Evolutionary conservation across 139 green algal genomes (phyloP).

Genomic region (Coccomyxa sp.): DNA sequence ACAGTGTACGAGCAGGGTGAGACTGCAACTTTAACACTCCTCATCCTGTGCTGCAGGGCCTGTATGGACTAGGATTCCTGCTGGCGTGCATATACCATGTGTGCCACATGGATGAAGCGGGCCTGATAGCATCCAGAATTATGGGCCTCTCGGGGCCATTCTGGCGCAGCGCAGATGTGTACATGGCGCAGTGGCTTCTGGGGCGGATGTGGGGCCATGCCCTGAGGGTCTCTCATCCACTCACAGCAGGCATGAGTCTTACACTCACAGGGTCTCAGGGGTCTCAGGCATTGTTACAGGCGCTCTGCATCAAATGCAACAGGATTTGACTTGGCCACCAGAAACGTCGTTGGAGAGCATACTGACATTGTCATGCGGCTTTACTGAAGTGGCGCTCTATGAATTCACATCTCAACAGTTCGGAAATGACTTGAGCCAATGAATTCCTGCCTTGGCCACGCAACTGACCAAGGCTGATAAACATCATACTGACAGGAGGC

Average conservation of each 20-base stretch:
- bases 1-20: no score
- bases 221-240: slow-evolving; percentile 2
- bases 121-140: slow-evolving; percentile 2
- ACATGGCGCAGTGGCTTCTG: slow-evolving; percentile 23
- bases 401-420: background rate
- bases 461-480: background rate
- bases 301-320: background rate
- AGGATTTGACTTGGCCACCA: background rate
- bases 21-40: no score
- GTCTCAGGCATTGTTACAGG: background rate
- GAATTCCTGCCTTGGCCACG: background rate
- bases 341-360: background rate
- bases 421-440: background rate
- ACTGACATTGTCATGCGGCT: background rate
- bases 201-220: slow-evolving; percentile 20
- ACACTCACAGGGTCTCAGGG: background rate
- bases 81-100: slow-evolving; percentile 18
- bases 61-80: no score
- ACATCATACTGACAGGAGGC: background rate
- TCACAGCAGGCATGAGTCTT: background rate
- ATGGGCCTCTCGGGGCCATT: slow-evolving; percentile 8
- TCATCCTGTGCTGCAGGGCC: no score
- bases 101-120: slow-evolving; percentile 13
- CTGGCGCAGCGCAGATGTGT: slow-evolving; percentile 17
- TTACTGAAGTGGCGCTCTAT: background rate